Percentiles rank a stretch among this genome's conserved stretches.
phyloP scores from a whole-genome alignment of 495 filamentous ascomycete genomes.

The Tuber borchii region DNA sequence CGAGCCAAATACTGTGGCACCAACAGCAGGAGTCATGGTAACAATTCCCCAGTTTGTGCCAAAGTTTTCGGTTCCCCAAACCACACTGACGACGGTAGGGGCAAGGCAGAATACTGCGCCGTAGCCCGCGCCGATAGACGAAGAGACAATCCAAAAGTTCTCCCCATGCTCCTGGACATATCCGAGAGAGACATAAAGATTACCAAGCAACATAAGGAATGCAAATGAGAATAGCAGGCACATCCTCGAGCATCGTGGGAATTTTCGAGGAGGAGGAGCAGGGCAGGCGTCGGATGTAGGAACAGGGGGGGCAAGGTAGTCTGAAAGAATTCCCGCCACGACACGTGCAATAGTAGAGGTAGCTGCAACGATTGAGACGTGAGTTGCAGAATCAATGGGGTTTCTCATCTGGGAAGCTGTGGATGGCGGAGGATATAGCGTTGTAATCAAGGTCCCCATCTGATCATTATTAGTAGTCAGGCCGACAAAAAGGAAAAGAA shows the following conservation, averaged over 20 bases:
- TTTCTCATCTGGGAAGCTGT: constrained; percentile 21
- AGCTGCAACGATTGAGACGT: constrained; percentile 84
- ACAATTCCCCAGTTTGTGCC: constrained; percentile 97
- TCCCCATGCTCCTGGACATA: constrained; percentile 58
- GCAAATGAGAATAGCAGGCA: constrained; percentile 69
- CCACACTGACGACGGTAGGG: constrained; percentile 85
- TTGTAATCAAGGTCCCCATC: constrained; percentile 85
- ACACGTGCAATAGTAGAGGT: constrained; percentile 87
- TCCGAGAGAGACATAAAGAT: constrained; percentile 69
- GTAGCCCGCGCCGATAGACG: constrained; percentile 80
- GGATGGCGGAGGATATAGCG: constrained; percentile 62
- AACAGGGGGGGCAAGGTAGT: constrained; percentile 71
- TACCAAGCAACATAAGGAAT: constrained; percentile 68
- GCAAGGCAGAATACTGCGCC: constrained; percentile 86
- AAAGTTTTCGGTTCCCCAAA: constrained; percentile 98
- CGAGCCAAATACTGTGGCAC: constrained; percentile 78
- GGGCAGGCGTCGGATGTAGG: constrained; percentile 37
- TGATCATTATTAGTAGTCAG: constrained; percentile 33
- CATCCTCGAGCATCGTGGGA: constrained; percentile 65
- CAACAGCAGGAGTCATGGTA: constrained; percentile 79
- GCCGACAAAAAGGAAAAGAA: not conserved
- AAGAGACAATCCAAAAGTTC: constrained; percentile 76
- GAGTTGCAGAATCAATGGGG: constrained; percentile 69
- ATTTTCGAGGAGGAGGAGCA: constrained; percentile 40
- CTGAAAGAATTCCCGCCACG: constrained; percentile 76